Conservation (phyloP, 2,329 filamentous ascomycete species). For the Talaromyces sp. region DNA sequence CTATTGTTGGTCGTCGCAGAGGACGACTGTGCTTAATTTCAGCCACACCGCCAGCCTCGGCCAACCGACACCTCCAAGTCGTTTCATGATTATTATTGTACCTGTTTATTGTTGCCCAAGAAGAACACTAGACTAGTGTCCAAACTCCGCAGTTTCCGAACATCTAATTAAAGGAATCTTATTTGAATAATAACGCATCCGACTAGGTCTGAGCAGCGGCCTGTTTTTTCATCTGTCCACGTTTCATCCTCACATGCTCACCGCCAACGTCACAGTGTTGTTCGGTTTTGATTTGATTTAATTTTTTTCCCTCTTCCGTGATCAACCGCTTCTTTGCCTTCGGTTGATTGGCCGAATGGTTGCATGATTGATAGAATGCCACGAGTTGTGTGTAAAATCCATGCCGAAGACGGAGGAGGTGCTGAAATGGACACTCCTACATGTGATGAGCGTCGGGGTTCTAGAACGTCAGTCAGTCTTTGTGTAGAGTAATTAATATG, state of each 20-base stretch:
- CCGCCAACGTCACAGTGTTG: not conserved
- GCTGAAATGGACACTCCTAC: not conserved
- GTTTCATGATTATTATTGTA: not conserved
- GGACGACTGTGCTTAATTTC: not conserved
- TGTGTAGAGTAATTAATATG: not conserved
- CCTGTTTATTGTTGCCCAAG: not conserved
- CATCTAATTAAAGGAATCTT: not conserved
- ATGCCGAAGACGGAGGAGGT: not conserved
- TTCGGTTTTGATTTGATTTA: not conserved
- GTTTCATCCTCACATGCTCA: not conserved
- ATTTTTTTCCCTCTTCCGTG: not conserved
- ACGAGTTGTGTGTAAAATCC: not conserved
- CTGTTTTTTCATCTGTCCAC: not conserved
- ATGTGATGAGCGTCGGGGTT: not conserved
- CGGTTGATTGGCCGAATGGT: not conserved
- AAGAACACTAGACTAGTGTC: not conserved
- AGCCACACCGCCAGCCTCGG: slow-evolving; percentile 3
- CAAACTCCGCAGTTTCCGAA: not conserved
- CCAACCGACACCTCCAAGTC: not conserved
- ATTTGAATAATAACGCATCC: not conserved
- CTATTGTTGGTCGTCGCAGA: not conserved
- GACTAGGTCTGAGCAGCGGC: not conserved
- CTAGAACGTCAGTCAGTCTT: not conserved
- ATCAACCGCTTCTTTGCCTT: not conserved
- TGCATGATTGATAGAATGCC: not conserved